Evolutionary conservation across 371 early-diverging fungal genomes (phyloP).

Genomic region (Rhizopus arrhizus): DNA sequence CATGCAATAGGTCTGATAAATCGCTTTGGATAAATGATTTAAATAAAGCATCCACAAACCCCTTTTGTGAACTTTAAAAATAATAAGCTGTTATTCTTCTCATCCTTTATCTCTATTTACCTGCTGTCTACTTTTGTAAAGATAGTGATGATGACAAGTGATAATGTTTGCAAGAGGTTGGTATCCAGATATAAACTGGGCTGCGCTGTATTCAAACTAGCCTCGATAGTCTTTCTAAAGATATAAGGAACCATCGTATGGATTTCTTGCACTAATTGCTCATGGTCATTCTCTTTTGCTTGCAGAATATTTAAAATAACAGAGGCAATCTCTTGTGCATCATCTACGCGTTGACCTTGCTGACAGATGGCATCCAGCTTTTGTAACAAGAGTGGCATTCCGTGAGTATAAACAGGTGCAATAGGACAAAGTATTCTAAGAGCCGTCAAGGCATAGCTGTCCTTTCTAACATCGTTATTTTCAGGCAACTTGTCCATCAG

Average conservation of each 20-base stretch:
- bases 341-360: conserved; percentile 24
- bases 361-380: conserved; percentile 42
- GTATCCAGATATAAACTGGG: conserved; percentile 31
- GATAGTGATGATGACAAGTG: conserved; percentile 50
- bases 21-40: conserved; percentile 52
- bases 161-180: conserved; percentile 40
- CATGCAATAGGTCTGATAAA: conserved; percentile 24
- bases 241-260: conserved; percentile 50
- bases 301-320: conserved; percentile 40
- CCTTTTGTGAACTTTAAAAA: conserved; percentile 39
- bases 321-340: not conserved
- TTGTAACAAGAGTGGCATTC: conserved; percentile 30
- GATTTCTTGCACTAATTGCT: conserved; percentile 52
- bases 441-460: conserved; percentile 22
- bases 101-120: conserved; percentile 6
- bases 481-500: conserved; percentile 37
- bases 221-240: conserved; percentile 45
- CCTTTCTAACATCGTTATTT: not conserved
- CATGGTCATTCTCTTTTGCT: conserved; percentile 45
- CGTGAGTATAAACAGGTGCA: conserved; percentile 33
- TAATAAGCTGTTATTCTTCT: no score
- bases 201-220: conserved; percentile 35
- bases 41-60: conserved; percentile 52
- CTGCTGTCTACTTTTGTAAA: conserved; percentile 48
- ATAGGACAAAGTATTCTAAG: conserved; percentile 31